phyloP scores from a whole-genome alignment of 805 yeast species.

The Schwanniomyces sp. region DNA sequence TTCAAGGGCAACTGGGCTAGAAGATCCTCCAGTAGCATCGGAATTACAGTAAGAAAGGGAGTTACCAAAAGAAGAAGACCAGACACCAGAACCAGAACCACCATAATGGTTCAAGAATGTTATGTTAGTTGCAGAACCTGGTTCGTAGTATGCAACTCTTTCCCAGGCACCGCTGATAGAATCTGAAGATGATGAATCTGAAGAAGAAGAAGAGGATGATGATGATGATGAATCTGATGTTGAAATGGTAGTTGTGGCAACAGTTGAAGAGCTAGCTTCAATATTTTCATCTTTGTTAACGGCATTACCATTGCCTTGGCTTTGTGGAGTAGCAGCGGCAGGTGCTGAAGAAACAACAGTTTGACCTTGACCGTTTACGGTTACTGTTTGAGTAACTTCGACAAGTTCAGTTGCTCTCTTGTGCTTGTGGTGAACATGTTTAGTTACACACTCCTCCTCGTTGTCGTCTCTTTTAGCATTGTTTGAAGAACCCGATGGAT shows the following conservation, averaged over 20 bases:
- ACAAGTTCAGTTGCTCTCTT: constrained; percentile 66
- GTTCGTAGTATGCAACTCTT: constrained; percentile 72
- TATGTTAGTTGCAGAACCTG: constrained; percentile 70
- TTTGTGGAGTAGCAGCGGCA: constrained; percentile 17
- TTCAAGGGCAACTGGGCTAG: constrained; percentile 63
- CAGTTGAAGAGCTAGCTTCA: constrained; percentile 13
- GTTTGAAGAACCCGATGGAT: constrained; percentile 51
- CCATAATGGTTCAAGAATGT: constrained; percentile 88
- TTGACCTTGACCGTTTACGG: constrained; percentile 60
- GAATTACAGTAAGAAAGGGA: constrained; percentile 82
- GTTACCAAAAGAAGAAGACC: constrained; percentile 87
- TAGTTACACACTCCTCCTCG: constrained; percentile 48
- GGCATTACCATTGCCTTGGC: neutral
- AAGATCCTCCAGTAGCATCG: constrained; percentile 74
- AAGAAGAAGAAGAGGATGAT: constrained; percentile 14
- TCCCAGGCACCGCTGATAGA: constrained; percentile 61
- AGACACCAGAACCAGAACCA: constrained; percentile 86
- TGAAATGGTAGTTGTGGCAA: constrained; percentile 12
- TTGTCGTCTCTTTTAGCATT: constrained; percentile 44
- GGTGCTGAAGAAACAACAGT: constrained; percentile 25
- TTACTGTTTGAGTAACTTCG: constrained; percentile 77
- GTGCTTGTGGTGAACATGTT: constrained; percentile 48
- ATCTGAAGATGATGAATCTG: constrained; percentile 28
- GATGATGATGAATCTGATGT: constrained; percentile 21
- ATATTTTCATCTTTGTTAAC: constrained; percentile 10